Conservation (phyloP, 148 eudicot species). For the Beta vulgaris region DNA sequence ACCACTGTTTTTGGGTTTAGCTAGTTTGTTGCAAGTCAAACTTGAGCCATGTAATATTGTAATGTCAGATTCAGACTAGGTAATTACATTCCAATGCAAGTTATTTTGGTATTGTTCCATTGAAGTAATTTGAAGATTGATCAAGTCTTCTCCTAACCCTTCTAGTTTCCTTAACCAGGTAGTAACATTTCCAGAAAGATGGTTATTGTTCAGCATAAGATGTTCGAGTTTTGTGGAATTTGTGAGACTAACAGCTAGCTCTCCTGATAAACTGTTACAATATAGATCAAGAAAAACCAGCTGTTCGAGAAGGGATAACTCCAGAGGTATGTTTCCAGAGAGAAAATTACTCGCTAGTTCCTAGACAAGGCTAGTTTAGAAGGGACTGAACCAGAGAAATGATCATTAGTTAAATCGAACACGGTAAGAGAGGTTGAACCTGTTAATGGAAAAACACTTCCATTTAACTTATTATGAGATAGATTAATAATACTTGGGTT, state of each 20-base stretch:
- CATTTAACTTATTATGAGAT: constrained; percentile 61
- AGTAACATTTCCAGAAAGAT: constrained; percentile 53
- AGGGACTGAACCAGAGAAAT: constrained; percentile 68
- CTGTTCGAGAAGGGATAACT: constrained; percentile 46
- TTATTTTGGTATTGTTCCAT: constrained; percentile 58
- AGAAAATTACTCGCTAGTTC: constrained; percentile 63
- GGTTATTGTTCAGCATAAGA: constrained; percentile 57
- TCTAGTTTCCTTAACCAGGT: constrained; percentile 62
- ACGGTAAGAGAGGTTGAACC: constrained; percentile 61
- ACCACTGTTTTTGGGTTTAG: too few species aligned
- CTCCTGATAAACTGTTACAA: constrained; percentile 63
- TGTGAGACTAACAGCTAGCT: constrained; percentile 44
- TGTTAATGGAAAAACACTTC: constrained; percentile 54
- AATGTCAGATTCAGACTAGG: too few species aligned
- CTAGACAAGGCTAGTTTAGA: constrained; percentile 48
- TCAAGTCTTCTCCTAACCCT: constrained; percentile 77
- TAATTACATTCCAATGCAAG: too few species aligned
- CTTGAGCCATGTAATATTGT: too few species aligned
- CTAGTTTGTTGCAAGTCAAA: too few species aligned
- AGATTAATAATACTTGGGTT: constrained; percentile 67
- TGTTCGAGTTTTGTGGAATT: constrained; percentile 51
- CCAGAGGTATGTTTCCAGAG: constrained; percentile 50
- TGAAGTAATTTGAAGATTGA: constrained; percentile 63
- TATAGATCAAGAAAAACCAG: constrained; percentile 74
- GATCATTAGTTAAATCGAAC: constrained; percentile 70